Base-by-base conservation (phyloP, 129 eudicot species). In the Flaveria trinervia region DNA sequence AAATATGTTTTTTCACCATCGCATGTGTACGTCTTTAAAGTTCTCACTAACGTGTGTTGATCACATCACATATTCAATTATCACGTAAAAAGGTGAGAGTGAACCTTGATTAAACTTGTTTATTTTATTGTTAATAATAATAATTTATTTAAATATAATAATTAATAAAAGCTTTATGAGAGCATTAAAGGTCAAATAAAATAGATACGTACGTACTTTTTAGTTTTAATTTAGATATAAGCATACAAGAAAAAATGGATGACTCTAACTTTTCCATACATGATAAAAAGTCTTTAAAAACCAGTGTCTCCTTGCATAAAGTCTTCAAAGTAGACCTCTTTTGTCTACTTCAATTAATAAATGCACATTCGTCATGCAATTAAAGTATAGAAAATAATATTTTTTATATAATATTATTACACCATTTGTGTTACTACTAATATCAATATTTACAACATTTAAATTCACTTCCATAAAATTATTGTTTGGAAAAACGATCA, bases 271-370 rank as follows among this genome's bases (percentile, higher is more conserved):
- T 66, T 20, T 33, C 10, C 39, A 56, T 57, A 56, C 9, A 28
- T 26, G 46, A 64, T n/a, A 39, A 22, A 41, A 74, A 60, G 70
- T 74, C 78, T 44, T 66, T 39, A 77, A 23, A 36, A n/a, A n/a
- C 74, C 23, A 68, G 54, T 52, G 74, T 68, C 74, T 43, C 14
- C 59, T 54, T 54, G 28, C 30, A 67, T 67, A 67, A 67, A 77
- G 74, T 77, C 74, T 22, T 59, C 9, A 67, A 67, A 45, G 45
- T 77, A 67, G 52, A 41, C 74, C 30, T 36, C 68, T 30, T 39
- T 68, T 10, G 57, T 77, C 52, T 12, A 45, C 74, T 67, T 36
- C 54, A 51, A 67, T 33, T 33, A 33, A 55, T 22, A 52, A 50
- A 51, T 66, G 66, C 54, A 30, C 25, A 36, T n/a, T n/a, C 23